Evolutionary conservation across 257 asterid genomes (phyloP), one percentile per base, ranked within the genome.

Genomic region (Linderniella brevidens): DNA sequence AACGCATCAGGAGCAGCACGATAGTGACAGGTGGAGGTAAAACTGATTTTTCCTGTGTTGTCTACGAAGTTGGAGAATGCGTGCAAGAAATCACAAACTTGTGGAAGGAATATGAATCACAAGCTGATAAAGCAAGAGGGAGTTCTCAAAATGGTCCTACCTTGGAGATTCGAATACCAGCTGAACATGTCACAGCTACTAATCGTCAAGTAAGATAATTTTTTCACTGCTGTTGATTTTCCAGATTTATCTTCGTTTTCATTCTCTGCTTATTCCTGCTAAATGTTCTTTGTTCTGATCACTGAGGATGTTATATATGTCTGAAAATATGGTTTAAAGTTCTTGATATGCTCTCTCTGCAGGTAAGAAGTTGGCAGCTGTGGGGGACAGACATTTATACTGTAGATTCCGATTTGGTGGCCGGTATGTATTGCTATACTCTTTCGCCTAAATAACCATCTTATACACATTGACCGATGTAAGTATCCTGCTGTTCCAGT

Each of bases 381-480:
- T 90, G 98, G 98, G 98, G 96, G 18, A 90, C 96, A 36, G 98
- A 90, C 69, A 70, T 81, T 62, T 90, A 90, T 60, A 90, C 98
- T 17, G 87, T 78, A 59, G 98, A 90, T 71, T 90, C 98, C 11
- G 98, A 90, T 81, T 77, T 90, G 68, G 98, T 81, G 59, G 99
- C 99, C 58, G 96, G 99, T 84, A 77, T 48, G 35, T 57, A 17
- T 49, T 53, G 41, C 9, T 44, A 8, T 9, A 8, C 9, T 13
- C 17, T 15, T 44, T 44, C 13, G 5, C 7, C 15, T 4, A n/a
- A 41, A 10, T 44, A 50, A 35, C 17, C 11, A 18, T 14, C 13
- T 58, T 54, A 16, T 52, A 50, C 35, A 18, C 41, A 64, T 57
- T 66, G 53, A 58, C 71, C 71, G 50, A 70, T 59, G 55, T 44